Percentiles rank a stretch among this genome's conserved stretches.
These are phyloP conservation scores for Boletus sp. DNA, from an alignment of 768 basidiomycete genomes.

Conservation along the genomic window DNA sequence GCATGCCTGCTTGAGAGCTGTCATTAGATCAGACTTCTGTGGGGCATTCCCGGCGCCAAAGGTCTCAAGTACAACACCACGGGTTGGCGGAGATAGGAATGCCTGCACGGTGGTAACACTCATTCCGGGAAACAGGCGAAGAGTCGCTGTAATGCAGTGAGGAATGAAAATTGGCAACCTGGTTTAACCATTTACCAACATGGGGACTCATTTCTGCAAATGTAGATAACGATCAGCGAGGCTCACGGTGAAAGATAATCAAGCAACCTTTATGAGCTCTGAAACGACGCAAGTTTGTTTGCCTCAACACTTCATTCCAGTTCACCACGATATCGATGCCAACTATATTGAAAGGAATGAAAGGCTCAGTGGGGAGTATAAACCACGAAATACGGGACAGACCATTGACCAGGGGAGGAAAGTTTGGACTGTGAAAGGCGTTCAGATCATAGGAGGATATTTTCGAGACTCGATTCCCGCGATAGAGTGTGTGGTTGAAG, in stretches of 20 bases:
- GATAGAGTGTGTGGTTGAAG: slow-evolving; percentile 86
- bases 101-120: slow-evolving; percentile 69
- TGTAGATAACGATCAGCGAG: slow-evolving; percentile 11
- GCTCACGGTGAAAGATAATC: not conserved
- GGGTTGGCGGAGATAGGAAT: slow-evolving; percentile 71
- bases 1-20: slow-evolving; percentile 78
- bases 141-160: slow-evolving; percentile 51
- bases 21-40: slow-evolving; percentile 69
- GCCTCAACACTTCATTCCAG: slow-evolving; percentile 85
- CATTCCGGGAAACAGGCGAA: slow-evolving; percentile 89
- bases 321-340: slow-evolving; percentile 89
- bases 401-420: slow-evolving; percentile 81
- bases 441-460: slow-evolving; percentile 78
- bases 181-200: slow-evolving; percentile 55
- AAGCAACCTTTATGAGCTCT: slow-evolving; percentile 70
- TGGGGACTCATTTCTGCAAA: slow-evolving; percentile 70
- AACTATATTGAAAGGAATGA: slow-evolving; percentile 42
- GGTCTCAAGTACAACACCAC: slow-evolving; percentile 85
- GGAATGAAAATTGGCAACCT: slow-evolving; percentile 6
- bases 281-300: slow-evolving; percentile 76
- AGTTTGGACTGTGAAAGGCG: slow-evolving; percentile 85
- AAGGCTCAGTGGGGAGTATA: slow-evolving; percentile 3
- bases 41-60: slow-evolving; percentile 95
- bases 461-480: slow-evolving; percentile 85
- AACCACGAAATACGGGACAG: not conserved